These are phyloP conservation scores for Aspergillus sp. DNA, from an alignment of 2,329 filamentous ascomycete genomes.

Conservation along the genomic window DNA sequence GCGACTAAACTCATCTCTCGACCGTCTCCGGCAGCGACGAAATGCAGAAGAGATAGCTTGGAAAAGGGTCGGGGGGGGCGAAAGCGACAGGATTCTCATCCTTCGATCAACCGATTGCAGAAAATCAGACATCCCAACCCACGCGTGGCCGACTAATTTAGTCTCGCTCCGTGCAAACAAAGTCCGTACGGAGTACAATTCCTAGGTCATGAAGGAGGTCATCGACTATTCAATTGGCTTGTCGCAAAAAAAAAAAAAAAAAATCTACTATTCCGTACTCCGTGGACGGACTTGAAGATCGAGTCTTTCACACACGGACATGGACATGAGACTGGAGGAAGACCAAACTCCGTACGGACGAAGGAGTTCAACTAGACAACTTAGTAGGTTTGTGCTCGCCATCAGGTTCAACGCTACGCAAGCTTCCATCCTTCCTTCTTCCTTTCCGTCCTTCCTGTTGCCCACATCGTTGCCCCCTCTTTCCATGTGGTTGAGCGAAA, in stretches of 20 bases:
- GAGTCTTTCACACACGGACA: neutral
- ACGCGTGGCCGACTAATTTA: neutral
- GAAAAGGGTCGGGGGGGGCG: neutral
- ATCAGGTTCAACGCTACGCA: neutral
- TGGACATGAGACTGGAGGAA: neutral
- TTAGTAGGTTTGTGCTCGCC: no score
- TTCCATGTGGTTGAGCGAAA: neutral
- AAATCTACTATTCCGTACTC: no score
- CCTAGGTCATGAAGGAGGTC: neutral
- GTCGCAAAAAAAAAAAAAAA: no score
- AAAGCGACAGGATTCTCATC: constrained; percentile 1
- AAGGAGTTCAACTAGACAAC: no score
- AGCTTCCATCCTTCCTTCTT: neutral
- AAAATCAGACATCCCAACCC: neutral
- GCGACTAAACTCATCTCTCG: neutral
- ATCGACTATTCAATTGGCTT: no score
- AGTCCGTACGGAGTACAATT: neutral
- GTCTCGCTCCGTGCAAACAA: neutral
- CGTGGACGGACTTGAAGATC: neutral
- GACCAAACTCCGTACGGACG: neutral
- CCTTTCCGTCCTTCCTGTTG: no score
- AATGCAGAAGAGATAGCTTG: neutral
- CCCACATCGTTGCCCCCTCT: neutral
- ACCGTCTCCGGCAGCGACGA: neutral
- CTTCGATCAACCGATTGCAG: constrained; percentile 8